Conservation (phyloP, 768 basidiomycete genomes). For the Obba rivulosa region DNA sequence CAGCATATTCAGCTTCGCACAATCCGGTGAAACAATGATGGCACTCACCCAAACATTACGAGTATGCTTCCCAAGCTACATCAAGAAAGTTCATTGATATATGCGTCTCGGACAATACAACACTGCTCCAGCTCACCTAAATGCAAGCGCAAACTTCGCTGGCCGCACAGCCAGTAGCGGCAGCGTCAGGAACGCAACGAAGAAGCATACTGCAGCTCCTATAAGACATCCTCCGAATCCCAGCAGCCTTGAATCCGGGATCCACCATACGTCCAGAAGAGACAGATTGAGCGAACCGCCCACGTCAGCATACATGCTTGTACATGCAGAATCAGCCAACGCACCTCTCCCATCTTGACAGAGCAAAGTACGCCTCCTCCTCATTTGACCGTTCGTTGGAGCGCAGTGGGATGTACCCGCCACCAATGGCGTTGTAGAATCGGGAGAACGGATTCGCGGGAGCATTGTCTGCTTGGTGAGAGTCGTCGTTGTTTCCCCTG, state of each 20-base stretch:
- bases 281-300: neutral
- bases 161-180: conserved; percentile 71
- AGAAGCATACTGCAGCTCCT: conserved; percentile 92
- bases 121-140: conserved; percentile 47
- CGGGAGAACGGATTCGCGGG: conserved; percentile 53
- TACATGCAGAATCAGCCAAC: conserved; percentile 7
- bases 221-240: conserved; percentile 88
- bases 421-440: conserved; percentile 82
- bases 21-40: neutral
- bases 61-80: conserved; percentile 78
- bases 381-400: conserved; percentile 82
- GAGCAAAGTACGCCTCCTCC: conserved; percentile 92
- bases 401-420: conserved; percentile 84
- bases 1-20: neutral
- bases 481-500: conserved; percentile 64
- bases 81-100: neutral
- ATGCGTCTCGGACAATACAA: neutral
- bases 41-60: conserved; percentile 85
- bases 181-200: conserved; percentile 82
- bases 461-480: conserved; percentile 36
- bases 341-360: conserved; percentile 91
- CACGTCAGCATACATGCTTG: neutral
- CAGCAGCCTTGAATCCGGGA: conserved; percentile 51
- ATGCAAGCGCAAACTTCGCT: conserved; percentile 86
- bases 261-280: too few species aligned